Evolutionary conservation across 176 grass and related monocot genomes (phyloP), one percentile per base, ranked within the genome.

Genomic region (Bolboschoenus planiculmis): DNA sequence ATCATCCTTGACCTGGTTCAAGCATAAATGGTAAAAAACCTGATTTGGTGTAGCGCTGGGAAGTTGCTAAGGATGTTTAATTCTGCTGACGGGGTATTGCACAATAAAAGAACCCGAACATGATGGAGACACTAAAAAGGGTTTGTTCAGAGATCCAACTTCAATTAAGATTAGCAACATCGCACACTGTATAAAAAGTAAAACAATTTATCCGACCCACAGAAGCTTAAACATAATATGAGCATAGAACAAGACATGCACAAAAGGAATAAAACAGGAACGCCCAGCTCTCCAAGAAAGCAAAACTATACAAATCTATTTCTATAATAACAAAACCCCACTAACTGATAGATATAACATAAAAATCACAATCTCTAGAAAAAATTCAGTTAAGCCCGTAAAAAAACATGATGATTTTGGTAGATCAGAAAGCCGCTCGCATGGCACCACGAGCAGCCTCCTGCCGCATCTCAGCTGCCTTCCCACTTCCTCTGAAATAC

Each of bases 401-500:
- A 82, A 81, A 81, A 81, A 34, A 27, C 36, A 66, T 65, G 23
- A 65, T 66, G 50, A 65, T 3, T 81, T 46, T 63, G 59, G 14
- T 47, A 10, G 35, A 31, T 43, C 79, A 99, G 85, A 95, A 91
- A 40, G 96, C 93, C 20, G 90, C 89, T 82, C 89, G 88, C 91
- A 96, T 84, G 26, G 93, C 93, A 40, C 92, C 77, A 70, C 89
- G 92, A 26, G 96, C 88, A 23, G 87, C 92, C 71, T 96, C 93
- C 34, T 70, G 89, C 59, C 89, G 91, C 89, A 93, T 90, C 78
- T 96, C 89, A 84, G 97, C 88, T 58, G 91, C 93, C 80, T 93
- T 93, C 71, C 97, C 89, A 82, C 91, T 93, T 78, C 97, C 97
- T 90, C 93, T 83, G 91, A 95, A 99, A 88, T 99, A 95, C 91